Evolutionary conservation across 1,284 basidiomycete species (phyloP).

Genomic region (Peniophora sp.): DNA sequence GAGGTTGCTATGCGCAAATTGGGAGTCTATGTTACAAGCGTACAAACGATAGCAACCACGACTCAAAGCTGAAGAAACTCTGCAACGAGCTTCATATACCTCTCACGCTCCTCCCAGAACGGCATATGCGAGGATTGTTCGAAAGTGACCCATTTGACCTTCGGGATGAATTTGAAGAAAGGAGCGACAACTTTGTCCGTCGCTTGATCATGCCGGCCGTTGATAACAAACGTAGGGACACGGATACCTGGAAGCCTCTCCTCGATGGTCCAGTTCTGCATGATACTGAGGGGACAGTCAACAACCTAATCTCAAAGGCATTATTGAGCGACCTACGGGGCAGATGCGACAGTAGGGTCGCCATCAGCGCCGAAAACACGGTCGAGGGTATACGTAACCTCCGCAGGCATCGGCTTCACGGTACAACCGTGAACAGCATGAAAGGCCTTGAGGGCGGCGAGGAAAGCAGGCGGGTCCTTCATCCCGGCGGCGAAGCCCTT

Average conservation of each 20-base stretch:
- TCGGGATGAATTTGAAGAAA: slow-evolving; percentile 16
- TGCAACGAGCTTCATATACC: slow-evolving; percentile 16
- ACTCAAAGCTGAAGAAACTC: no score
- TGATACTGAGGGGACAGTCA: slow-evolving; percentile 11
- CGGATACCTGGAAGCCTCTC: slow-evolving; percentile 17
- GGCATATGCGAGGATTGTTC: slow-evolving; percentile 21
- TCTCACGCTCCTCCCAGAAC: slow-evolving; percentile 21
- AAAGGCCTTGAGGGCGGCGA: slow-evolving; percentile 18
- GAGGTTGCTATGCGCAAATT: no score
- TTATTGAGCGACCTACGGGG: slow-evolving; percentile 10
- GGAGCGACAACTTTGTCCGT: slow-evolving; percentile 19
- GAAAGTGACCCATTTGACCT: slow-evolving; percentile 22
- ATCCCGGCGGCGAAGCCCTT: slow-evolving; percentile 15
- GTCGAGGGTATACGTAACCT: slow-evolving; percentile 11
- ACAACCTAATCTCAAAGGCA: no score
- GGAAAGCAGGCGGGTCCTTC: slow-evolving; percentile 18
- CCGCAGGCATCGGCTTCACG: slow-evolving; percentile 16
- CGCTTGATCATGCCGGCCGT: slow-evolving; percentile 19
- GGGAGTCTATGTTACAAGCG: no score
- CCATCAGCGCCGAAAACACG: slow-evolving; percentile 5
- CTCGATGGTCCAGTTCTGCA: slow-evolving; percentile 21
- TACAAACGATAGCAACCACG: no score
- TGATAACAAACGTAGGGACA: slow-evolving; percentile 23
- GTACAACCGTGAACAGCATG: slow-evolving; percentile 17
- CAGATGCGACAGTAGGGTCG: slow-evolving; percentile 14